These are phyloP conservation scores for Rhodotorula mucilaginosa DNA, from an alignment of 1,284 basidiomycete species.

Conservation along the genomic window DNA sequence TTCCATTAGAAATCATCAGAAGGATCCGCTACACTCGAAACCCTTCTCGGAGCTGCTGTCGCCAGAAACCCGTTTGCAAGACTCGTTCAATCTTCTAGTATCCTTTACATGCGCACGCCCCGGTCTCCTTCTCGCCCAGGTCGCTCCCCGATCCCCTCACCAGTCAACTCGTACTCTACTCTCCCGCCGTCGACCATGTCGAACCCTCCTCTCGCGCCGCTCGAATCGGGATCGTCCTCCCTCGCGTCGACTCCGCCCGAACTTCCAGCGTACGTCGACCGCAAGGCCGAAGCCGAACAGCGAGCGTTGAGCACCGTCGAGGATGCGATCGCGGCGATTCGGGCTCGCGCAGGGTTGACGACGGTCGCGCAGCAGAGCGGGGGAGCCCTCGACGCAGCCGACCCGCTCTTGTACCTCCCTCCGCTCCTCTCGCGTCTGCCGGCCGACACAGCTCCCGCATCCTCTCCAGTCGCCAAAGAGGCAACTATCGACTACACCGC, in stretches of 20 bases:
- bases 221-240: not conserved
- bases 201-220: not conserved
- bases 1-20: no score
- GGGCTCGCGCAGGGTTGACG: not conserved
- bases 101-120: no score
- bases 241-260: not conserved
- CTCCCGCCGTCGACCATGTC: not conserved
- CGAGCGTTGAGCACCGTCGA: not conserved
- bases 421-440: constrained; percentile 69
- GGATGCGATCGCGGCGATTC: constrained; percentile 1
- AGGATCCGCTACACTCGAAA: no score
- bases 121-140: constrained; percentile 1
- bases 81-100: no score
- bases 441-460: constrained; percentile 21
- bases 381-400: not conserved
- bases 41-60: no score
- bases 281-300: not conserved
- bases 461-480: constrained; percentile 24
- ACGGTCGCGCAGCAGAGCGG: not conserved
- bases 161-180: not conserved
- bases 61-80: no score
- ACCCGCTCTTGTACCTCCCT: constrained; percentile 54
- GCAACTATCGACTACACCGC: constrained; percentile 60
- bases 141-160: not conserved
- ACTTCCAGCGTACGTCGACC: not conserved